Conservation (phyloP, 139 green algal genomes). For the Eudorina sp. region DNA sequence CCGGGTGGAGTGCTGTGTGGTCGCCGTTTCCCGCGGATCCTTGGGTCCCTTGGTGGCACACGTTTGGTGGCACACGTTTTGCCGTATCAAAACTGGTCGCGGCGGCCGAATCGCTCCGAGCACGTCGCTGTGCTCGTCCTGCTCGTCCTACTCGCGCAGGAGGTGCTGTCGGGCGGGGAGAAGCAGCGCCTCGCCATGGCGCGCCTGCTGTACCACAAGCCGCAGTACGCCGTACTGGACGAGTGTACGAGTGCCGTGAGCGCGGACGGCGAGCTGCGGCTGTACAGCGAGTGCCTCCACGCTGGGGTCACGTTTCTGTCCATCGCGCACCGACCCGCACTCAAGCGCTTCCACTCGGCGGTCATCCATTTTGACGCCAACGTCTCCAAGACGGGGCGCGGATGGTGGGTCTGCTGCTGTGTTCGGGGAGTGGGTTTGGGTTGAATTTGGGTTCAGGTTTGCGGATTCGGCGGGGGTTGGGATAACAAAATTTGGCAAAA, state of each 20-base stretch:
- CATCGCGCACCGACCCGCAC: conserved; percentile 87
- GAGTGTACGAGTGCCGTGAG: conserved; percentile 91
- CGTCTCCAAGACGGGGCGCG: conserved; percentile 50
- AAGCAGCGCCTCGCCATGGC: conserved; percentile 95
- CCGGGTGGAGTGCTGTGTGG: too few relatives aligned
- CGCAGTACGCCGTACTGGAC: conserved; percentile 89
- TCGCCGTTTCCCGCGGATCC: too few relatives aligned
- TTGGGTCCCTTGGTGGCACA: too few relatives aligned
- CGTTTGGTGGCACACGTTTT: too few relatives aligned
- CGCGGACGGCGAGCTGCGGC: conserved; percentile 55
- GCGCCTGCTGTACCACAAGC: conserved; percentile 88
- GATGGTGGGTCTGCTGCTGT: conserved; percentile 53
- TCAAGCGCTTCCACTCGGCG: conserved; percentile 71
- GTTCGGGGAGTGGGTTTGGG: too few relatives aligned
- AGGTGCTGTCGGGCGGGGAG: conserved; percentile 91
- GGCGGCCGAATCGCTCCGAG: too few relatives aligned
- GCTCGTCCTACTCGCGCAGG: conserved; percentile 28
- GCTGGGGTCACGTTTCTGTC: conserved; percentile 91
- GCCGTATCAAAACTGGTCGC: too few relatives aligned
- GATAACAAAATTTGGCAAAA: too few relatives aligned
- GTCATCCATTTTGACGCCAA: conserved; percentile 75
- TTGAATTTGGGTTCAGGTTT: too few relatives aligned
- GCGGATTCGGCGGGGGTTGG: too few relatives aligned
- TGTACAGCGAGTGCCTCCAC: conserved; percentile 67
- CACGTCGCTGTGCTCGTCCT: neutral